Percentiles rank a stretch among this genome's conserved stretches.
Evolutionary conservation across 257 asterid species (phyloP).

Genomic region (Solanum appendiculatum): DNA sequence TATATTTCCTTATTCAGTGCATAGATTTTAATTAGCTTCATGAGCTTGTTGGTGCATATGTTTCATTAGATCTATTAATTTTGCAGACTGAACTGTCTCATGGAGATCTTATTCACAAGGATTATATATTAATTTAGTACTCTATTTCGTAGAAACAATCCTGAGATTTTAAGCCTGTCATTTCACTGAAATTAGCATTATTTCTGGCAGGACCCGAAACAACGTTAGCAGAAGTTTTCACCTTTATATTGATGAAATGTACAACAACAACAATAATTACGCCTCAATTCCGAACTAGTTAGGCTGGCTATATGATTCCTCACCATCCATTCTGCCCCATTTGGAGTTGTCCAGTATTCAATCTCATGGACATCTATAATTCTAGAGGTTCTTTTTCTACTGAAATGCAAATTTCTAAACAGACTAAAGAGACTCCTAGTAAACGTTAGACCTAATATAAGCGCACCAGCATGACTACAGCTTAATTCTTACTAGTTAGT

Average conservation of each 20-base stretch:
- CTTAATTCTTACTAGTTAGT: not conserved
- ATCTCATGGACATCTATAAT: not conserved
- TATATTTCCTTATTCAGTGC: not conserved
- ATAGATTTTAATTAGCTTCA: not conserved
- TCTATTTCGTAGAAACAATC: not conserved
- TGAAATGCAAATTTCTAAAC: not conserved
- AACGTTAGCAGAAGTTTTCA: not conserved
- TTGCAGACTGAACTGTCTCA: not conserved
- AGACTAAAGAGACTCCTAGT: not conserved
- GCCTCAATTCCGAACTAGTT: not conserved
- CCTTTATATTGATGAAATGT: not conserved
- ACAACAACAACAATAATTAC: not conserved
- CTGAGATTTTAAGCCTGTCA: not conserved
- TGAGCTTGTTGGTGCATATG: not conserved
- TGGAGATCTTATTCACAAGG: not conserved
- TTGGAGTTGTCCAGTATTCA: not conserved
- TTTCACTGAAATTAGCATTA: not conserved
- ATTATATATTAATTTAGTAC: not conserved
- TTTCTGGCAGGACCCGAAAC: not conserved
- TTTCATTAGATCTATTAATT: not conserved
- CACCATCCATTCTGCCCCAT: not conserved
- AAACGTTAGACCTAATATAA: not conserved
- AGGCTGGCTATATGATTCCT: not conserved
- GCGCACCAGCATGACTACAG: not conserved
- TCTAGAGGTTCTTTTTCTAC: not conserved